Evolutionary conservation across 2,329 filamentous ascomycete genomes (phyloP).

Genomic region (Lasiodiplodia theobromae): DNA sequence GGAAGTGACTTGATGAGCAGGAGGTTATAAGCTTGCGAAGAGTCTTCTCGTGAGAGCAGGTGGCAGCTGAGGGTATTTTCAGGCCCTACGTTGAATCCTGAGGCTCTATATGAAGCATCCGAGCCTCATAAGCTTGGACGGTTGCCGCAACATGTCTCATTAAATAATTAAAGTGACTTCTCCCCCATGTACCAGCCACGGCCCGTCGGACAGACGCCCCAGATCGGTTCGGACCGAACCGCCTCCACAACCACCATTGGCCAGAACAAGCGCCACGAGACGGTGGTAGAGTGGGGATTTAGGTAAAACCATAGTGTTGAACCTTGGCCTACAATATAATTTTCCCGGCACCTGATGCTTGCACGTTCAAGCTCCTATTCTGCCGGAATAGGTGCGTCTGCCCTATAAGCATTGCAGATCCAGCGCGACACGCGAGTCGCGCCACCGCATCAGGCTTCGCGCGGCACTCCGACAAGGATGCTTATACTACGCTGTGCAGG

Average conservation of each 20-base stretch:
- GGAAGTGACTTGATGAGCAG: background rate
- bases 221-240: slow-evolving; percentile 23
- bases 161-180: background rate
- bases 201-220: background rate
- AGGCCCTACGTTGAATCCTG: background rate
- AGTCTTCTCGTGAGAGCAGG: background rate
- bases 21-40: background rate
- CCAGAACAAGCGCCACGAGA: background rate
- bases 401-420: background rate
- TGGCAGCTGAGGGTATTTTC: background rate
- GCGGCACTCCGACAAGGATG: background rate
- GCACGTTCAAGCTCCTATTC: background rate
- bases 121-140: background rate
- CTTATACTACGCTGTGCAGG: slow-evolving; percentile 25
- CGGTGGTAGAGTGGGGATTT: background rate
- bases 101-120: background rate
- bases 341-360: slow-evolving; percentile 4
- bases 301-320: slow-evolving; percentile 9
- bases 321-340: background rate
- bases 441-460: background rate
- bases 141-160: too few species aligned
- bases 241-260: slow-evolving; percentile 20
- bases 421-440: background rate
- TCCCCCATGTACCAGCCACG: background rate
- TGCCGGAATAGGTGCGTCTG: slow-evolving; percentile 1